Evolutionary conservation across 2,329 filamentous ascomycete genomes (phyloP).

Genomic region (Paecilomyces variotii): DNA sequence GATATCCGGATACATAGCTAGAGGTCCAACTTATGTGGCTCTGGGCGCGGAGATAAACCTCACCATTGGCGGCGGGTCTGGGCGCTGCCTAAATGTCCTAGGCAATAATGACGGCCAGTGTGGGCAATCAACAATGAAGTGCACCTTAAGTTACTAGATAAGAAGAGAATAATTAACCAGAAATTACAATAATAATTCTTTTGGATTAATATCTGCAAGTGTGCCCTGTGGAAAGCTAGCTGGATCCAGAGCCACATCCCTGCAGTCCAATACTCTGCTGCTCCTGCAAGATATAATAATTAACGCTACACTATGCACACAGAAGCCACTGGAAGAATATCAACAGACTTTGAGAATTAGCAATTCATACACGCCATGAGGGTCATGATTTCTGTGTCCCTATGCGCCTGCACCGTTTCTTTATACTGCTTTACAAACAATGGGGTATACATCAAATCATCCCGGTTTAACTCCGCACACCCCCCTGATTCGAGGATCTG

Average conservation of each 20-base stretch:
- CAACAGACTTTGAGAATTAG: background rate
- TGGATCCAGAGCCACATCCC: too few species aligned
- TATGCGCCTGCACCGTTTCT: background rate
- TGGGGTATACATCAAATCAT: background rate
- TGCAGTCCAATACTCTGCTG: too few species aligned
- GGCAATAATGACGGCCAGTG: background rate
- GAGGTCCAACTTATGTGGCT: background rate
- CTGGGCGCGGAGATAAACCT: background rate
- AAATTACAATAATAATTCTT: background rate
- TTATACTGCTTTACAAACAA: background rate
- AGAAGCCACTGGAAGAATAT: background rate
- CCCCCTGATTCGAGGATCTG: background rate
- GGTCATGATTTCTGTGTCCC: background rate
- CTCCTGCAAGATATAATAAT: too few species aligned
- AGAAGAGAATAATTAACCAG: background rate
- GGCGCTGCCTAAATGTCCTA: background rate
- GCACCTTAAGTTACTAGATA: background rate
- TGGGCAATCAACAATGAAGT: background rate
- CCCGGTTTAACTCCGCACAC: background rate
- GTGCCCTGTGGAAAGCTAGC: too few species aligned
- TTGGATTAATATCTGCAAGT: background rate
- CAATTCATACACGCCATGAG: background rate
- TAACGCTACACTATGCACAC: background rate
- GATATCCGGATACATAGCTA: background rate
- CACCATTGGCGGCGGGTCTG: background rate